These are phyloP conservation scores for Neurospora discreta DNA, from an alignment of 495 filamentous ascomycete species.

Conservation along the genomic window DNA sequence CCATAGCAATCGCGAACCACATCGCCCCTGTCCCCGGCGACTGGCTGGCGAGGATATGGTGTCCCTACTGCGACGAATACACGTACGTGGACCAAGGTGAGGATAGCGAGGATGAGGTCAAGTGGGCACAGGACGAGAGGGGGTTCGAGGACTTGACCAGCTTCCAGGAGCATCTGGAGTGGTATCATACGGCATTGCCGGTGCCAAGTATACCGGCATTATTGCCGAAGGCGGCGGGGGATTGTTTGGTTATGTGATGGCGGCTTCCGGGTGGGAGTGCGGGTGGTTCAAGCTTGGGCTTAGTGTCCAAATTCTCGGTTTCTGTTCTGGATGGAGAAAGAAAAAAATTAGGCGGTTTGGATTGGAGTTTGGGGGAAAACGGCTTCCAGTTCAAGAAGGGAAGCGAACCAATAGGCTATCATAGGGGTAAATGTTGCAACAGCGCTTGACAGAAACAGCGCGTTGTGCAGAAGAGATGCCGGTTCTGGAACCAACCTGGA, in stretches of 20 bases:
- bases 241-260: conserved; percentile 30
- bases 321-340: neutral
- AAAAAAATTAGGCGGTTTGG: neutral
- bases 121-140: conserved; percentile 29
- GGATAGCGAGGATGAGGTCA: conserved; percentile 29
- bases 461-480: neutral
- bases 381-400: neutral
- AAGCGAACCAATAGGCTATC: neutral
- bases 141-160: conserved; percentile 28
- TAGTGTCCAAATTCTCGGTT: neutral
- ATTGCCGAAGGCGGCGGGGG: conserved; percentile 5
- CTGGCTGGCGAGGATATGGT: conserved; percentile 31
- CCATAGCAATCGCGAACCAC: conserved; percentile 39
- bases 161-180: conserved; percentile 37
- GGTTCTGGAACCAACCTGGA: neutral
- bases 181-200: conserved; percentile 30
- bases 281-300: neutral
- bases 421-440: neutral
- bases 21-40: conserved; percentile 28
- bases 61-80: conserved; percentile 38
- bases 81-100: conserved; percentile 35
- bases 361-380: neutral
- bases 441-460: neutral
- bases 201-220: conserved; percentile 13
- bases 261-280: neutral